Evolutionary conservation across 192 early-diverging fungal species (phyloP), one percentile per base, ranked within the genome.

Genomic region (Fimicolochytrium jonesii): DNA sequence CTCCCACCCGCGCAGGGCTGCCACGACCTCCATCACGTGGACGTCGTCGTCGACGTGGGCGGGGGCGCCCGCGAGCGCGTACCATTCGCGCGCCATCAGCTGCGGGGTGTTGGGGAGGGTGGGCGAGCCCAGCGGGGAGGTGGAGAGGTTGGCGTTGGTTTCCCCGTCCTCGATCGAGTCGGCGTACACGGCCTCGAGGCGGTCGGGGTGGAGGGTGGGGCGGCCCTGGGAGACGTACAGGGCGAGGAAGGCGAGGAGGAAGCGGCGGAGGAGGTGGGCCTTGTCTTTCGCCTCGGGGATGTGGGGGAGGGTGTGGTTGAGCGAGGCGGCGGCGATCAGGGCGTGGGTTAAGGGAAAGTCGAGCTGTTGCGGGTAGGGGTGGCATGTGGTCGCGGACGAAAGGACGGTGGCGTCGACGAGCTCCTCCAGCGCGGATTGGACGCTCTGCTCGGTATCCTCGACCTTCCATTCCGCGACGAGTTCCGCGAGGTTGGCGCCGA

Each of bases 221-320:
- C 58, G 58, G 15, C 58, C 58, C 26, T 60, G 58, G 20, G 42
- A 60, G 44, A 60, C 58, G 58, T 60, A 60, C 23, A 43, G 28
- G 0, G 58, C 58, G 37, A 39, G 37, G 10, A 17, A 39, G 37
- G 17, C 37, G 37, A 39, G 37, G 10, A 39, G 10, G 9, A 39
- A 11, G 37, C 9, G 37, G 37, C 9, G 37, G 17, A 39, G 37
- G 10, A 39, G 37, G 17, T 39, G 37, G 17, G 37, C 37, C 37
- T 39, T 39, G 37, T 39, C 37, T 39, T 39, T 39, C 37, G 26
- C 22, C 18, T 29, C 20, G 28, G 39, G 25, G 42, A 46, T 22
- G 25, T 34, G 23, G 28, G 22, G 18, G 42, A 47, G 18, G 26
- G 33, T 33, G 18, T 20, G 18, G 48, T 50, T 20, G 26, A 50